These are phyloP conservation scores for Rhizophagus prolifer DNA, from an alignment of 192 early-diverging fungal genomes.

Conservation along the genomic window DNA sequence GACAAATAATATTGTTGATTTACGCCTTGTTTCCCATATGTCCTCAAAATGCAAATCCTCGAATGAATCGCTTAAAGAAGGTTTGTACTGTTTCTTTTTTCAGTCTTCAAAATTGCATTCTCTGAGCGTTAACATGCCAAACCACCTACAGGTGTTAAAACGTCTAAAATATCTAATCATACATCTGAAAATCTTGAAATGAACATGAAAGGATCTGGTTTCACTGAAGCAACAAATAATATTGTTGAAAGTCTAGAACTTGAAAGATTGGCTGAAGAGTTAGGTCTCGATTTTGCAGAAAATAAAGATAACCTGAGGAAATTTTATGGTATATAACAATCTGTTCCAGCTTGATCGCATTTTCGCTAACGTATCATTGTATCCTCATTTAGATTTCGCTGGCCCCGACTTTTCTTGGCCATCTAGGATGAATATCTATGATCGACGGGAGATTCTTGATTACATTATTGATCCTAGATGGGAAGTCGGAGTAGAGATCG, in stretches of 20 bases:
- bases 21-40: no score
- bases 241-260: neutral
- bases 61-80: no score
- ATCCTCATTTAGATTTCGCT: neutral
- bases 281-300: neutral
- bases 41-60: no score
- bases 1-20: neutral
- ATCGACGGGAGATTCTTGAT: neutral
- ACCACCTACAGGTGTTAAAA: no score
- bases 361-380: neutral
- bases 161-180: no score
- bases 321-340: conserved; percentile 10
- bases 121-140: no score
- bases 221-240: no score
- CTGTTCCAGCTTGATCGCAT: neutral
- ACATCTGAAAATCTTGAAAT: no score
- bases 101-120: no score
- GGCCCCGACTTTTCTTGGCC: neutral
- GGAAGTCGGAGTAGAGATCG: neutral
- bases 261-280: neutral
- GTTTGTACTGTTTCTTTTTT: no score
- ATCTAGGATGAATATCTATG: neutral
- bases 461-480: conserved; percentile 1
- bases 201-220: no score
- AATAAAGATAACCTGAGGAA: neutral